Percentiles rank a stretch among this genome's conserved stretches.
Conservation (phyloP, 768 basidiomycete species). For the Amanita pseudoporphyria region DNA sequence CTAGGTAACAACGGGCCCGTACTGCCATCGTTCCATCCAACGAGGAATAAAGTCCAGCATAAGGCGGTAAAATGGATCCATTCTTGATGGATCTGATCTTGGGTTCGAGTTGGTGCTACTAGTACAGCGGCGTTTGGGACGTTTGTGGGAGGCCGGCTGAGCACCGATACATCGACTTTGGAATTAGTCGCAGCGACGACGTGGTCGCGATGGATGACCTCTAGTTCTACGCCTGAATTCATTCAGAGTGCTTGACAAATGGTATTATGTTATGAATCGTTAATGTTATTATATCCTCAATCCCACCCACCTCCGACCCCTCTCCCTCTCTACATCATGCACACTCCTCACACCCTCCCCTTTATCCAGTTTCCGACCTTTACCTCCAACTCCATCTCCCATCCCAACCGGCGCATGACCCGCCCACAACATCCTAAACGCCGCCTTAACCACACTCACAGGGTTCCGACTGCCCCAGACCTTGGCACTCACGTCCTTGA, state of each 20-base stretch:
- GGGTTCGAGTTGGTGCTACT: slow-evolving; percentile 2
- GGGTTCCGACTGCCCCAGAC: slow-evolving; percentile 90
- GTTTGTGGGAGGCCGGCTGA: too few relatives aligned
- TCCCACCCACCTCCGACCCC: slow-evolving; percentile 71
- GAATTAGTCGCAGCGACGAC: too few relatives aligned
- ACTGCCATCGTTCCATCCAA: slow-evolving; percentile 74
- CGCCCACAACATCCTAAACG: slow-evolving; percentile 74
- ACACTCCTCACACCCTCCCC: slow-evolving; percentile 63
- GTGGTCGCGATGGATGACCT: too few relatives aligned
- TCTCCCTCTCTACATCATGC: slow-evolving; percentile 67
- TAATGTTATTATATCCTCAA: slow-evolving; percentile 37
- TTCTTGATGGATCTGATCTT: slow-evolving; percentile 15
- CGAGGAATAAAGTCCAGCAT: slow-evolving; percentile 48
- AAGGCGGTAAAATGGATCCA: slow-evolving; percentile 43
- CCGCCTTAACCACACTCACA: slow-evolving; percentile 78
- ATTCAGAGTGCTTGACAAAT: too few relatives aligned
- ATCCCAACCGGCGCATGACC: slow-evolving; percentile 73
- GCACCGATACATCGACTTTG: too few relatives aligned
- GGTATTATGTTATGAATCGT: background rate
- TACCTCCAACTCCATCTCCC: slow-evolving; percentile 76
- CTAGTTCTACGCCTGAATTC: too few relatives aligned
- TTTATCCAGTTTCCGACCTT: slow-evolving; percentile 61
- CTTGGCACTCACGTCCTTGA: slow-evolving; percentile 92
- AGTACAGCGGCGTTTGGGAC: too few relatives aligned
- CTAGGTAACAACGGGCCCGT: slow-evolving; percentile 68